Evolutionary conservation across 345 rosid genomes (phyloP).

Genomic region (Ailanthus altissimus): DNA sequence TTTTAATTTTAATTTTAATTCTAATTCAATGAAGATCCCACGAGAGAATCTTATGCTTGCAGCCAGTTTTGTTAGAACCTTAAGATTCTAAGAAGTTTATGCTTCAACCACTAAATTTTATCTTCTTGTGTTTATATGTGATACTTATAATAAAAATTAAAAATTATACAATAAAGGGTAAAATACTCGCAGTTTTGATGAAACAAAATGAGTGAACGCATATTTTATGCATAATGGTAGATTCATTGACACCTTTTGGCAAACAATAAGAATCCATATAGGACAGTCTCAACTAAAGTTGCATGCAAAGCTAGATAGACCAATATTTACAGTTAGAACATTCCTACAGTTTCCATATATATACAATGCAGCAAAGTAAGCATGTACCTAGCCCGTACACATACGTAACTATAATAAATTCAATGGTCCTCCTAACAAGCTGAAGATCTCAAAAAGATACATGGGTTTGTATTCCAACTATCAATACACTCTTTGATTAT

Average conservation of each 20-base stretch:
- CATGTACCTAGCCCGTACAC: no score
- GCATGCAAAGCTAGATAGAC: not conserved
- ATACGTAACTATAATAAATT: no score
- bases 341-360: not conserved
- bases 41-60: not conserved
- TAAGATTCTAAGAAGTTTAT: not conserved
- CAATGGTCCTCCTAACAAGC: no score
- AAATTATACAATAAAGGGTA: no score
- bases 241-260: not conserved
- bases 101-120: not conserved
- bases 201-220: not conserved
- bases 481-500: not conserved
- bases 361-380: not conserved
- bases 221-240: not conserved
- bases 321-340: not conserved
- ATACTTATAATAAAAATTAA: not conserved
- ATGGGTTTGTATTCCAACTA: not conserved
- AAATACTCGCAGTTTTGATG: not conserved
- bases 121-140: not conserved
- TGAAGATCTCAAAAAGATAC: no score
- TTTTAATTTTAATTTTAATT: not conserved
- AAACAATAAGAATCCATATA: not conserved
- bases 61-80: not conserved
- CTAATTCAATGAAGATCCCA: not conserved
- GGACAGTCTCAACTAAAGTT: not conserved